phyloP scores from a whole-genome alignment of 768 basidiomycete species.

The Boletus pseudopeckii region DNA sequence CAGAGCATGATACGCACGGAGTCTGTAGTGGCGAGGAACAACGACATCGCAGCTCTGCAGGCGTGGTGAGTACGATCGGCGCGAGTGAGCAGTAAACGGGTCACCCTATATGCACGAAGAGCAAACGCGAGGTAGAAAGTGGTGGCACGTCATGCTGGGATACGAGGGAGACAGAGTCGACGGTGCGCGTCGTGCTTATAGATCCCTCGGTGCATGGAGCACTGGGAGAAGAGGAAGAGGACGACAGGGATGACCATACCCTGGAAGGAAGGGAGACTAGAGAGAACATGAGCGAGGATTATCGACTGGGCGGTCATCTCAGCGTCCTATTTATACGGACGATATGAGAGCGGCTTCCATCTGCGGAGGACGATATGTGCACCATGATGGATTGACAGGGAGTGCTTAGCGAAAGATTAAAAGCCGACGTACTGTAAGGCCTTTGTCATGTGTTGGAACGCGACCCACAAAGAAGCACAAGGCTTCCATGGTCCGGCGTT shows the following conservation, averaged over 20 bases:
- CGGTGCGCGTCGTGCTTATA: slow-evolving; percentile 10
- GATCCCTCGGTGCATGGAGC: slow-evolving; percentile 21
- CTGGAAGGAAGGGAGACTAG: slow-evolving; percentile 8
- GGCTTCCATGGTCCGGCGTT: slow-evolving; percentile 10
- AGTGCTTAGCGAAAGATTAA: slow-evolving; percentile 27
- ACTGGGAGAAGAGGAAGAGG: slow-evolving; percentile 5
- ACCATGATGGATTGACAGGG: slow-evolving; percentile 13
- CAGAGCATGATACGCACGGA: slow-evolving; percentile 47
- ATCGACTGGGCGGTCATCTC: slow-evolving; percentile 3
- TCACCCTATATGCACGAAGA: slow-evolving; percentile 70
- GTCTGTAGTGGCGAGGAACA: slow-evolving; percentile 87
- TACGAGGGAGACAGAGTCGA: slow-evolving; percentile 24
- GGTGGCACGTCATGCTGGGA: slow-evolving; percentile 19
- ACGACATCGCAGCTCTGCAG: slow-evolving; percentile 66
- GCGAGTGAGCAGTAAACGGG: background rate
- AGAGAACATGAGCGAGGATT: slow-evolving; percentile 17
- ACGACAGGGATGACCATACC: background rate
- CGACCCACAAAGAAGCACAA: slow-evolving; percentile 28
- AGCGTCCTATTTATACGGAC: slow-evolving; percentile 26
- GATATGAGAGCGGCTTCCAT: slow-evolving; percentile 22
- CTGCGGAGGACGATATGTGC: slow-evolving; percentile 16
- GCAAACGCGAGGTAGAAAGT: slow-evolving; percentile 54
- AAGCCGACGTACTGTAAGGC: slow-evolving; percentile 21
- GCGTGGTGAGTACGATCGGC: slow-evolving; percentile 11
- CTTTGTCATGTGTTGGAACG: slow-evolving; percentile 28